Conservation (phyloP, 1,284 basidiomycete genomes). For the Ganoderma meredithae region DNA sequence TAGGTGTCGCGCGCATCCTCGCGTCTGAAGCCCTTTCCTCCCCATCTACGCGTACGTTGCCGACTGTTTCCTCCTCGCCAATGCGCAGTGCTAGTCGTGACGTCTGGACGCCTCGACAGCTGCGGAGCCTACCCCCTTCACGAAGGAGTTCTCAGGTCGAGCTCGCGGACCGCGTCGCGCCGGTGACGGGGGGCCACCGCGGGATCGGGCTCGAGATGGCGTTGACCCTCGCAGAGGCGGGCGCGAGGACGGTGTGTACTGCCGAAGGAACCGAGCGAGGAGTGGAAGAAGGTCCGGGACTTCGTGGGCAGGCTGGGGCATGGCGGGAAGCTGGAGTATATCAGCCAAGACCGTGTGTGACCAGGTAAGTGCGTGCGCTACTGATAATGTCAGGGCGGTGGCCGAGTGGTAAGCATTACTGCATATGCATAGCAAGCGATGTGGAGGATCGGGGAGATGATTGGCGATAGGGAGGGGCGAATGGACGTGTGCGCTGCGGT, state of each 20-base stretch:
- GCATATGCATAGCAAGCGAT: conserved; percentile 42
- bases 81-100: no score
- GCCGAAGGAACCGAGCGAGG: conserved; percentile 64
- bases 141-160: conserved; percentile 79
- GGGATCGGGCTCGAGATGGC: conserved; percentile 88
- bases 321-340: conserved; percentile 65
- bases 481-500: conserved; percentile 81
- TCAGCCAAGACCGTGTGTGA: conserved; percentile 69
- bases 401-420: neutral
- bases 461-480: conserved; percentile 64
- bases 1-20: conserved; percentile 11
- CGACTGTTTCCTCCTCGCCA: no score
- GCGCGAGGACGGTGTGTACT: conserved; percentile 77
- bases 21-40: neutral
- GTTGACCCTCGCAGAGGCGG: conserved; percentile 77
- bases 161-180: conserved; percentile 72
- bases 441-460: conserved; percentile 61
- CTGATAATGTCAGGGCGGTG: no score
- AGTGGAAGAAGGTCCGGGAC: conserved; percentile 67
- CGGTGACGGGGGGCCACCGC: conserved; percentile 81
- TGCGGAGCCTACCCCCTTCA: conserved; percentile 51
- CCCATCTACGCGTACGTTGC: neutral
- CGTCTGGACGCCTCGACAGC: conserved; percentile 9
- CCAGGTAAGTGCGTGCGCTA: conserved; percentile 44
- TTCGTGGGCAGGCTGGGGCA: conserved; percentile 51